phyloP scores from a whole-genome alignment of 257 asterid genomes.

The Fraxinus americana region DNA sequence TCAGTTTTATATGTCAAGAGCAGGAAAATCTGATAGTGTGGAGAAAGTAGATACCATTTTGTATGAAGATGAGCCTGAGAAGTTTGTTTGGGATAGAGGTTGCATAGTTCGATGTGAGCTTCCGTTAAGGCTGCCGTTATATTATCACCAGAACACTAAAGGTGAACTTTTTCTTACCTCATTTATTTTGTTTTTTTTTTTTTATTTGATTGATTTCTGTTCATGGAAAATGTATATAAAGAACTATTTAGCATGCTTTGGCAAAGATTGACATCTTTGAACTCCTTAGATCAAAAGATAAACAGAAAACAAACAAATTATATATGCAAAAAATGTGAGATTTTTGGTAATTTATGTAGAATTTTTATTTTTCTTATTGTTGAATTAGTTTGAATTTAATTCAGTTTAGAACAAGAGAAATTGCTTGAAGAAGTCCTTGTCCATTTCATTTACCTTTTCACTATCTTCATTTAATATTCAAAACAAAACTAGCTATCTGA shows the following conservation, averaged over 20 bases:
- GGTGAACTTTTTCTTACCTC: slow-evolving; percentile 43
- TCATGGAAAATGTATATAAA: not conserved
- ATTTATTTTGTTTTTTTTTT: not conserved
- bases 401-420: not conserved
- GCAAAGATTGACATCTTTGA: not conserved
- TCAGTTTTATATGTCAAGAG: slow-evolving; percentile 59
- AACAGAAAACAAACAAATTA: not conserved
- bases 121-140: slow-evolving; percentile 70
- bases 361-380: not conserved
- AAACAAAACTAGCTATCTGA: not conserved
- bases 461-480: not conserved
- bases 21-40: slow-evolving; percentile 34
- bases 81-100: slow-evolving; percentile 70
- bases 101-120: slow-evolving; percentile 71
- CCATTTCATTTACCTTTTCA: not conserved
- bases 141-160: slow-evolving; percentile 50
- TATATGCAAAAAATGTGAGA: not conserved
- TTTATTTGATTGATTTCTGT: not conserved
- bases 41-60: slow-evolving; percentile 47
- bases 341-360: not conserved
- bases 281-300: slow-evolving; percentile 7
- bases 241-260: not conserved
- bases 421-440: not conserved
- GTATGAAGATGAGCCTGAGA: slow-evolving; percentile 73
- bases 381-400: not conserved